A percentile compares a stretch with the other conserved stretches of the same genome.
Conservation (phyloP, 2,329 filamentous ascomycete genomes). For the Xylariomycetidae sp. region DNA sequence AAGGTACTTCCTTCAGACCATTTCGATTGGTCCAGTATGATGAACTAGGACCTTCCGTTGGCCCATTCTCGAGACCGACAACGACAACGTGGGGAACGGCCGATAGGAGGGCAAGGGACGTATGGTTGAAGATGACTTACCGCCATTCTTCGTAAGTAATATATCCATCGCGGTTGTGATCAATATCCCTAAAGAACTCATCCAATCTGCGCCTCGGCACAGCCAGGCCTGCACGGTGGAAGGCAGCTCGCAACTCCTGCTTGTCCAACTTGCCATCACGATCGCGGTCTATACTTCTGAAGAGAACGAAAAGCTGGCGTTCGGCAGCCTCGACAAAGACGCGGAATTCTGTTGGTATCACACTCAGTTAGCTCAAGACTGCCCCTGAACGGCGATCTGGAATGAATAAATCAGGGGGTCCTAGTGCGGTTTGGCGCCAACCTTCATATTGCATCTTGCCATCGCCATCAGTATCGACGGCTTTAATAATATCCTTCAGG, state of each 20-base stretch:
- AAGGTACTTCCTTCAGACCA: no score
- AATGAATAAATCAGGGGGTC: constrained; percentile 1
- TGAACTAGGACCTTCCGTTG: no score
- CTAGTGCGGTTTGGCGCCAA: constrained; percentile 37
- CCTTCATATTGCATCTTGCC: constrained; percentile 88
- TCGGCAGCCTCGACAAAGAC: constrained; percentile 85
- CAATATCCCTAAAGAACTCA: constrained; percentile 85
- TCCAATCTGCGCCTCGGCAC: constrained; percentile 74
- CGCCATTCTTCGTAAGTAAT: constrained; percentile 96
- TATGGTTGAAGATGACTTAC: constrained; percentile 57
- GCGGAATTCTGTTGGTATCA: constrained; percentile 91
- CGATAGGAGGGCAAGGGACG: no score
- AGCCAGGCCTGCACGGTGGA: constrained; percentile 70
- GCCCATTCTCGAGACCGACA: no score
- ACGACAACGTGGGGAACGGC: no score
- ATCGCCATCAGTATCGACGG: constrained; percentile 83
- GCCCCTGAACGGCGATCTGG: constrained; percentile 5
- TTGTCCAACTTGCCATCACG: constrained; percentile 82
- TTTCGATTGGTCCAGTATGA: no score
- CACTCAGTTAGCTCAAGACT: no score
- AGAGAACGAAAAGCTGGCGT: constrained; percentile 73
- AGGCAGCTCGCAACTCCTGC: constrained; percentile 74
- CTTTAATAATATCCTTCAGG: constrained; percentile 72
- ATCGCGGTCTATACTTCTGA: constrained; percentile 81
- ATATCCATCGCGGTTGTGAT: constrained; percentile 79